phyloP scores from a whole-genome alignment of 1,284 basidiomycete genomes.

The Leccinum variabile region DNA sequence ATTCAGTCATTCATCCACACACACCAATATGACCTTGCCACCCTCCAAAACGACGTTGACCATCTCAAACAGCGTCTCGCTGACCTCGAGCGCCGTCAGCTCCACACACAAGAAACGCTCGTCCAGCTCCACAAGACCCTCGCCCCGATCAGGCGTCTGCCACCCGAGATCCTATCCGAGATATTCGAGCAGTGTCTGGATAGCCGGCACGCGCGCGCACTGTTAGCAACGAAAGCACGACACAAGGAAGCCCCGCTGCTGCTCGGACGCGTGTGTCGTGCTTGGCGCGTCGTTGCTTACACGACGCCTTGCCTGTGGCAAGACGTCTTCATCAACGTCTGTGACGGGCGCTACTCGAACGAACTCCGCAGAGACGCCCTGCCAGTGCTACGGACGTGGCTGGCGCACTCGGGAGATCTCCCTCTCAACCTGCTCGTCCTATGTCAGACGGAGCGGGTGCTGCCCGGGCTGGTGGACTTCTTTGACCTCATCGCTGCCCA shows the following conservation, averaged over 20 bases:
- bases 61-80: constrained; percentile 12
- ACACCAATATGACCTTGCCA: constrained; percentile 18
- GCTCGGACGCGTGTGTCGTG: constrained; percentile 28
- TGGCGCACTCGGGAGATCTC: constrained; percentile 25
- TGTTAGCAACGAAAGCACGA: constrained; percentile 5
- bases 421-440: constrained; percentile 22
- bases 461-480: constrained; percentile 25
- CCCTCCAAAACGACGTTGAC: constrained; percentile 14
- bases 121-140: constrained; percentile 17
- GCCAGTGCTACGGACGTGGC: constrained; percentile 24
- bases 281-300: constrained; percentile 23
- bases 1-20: constrained; percentile 20
- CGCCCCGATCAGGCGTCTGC: constrained; percentile 29
- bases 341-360: constrained; percentile 27
- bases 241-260: constrained; percentile 20
- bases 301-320: constrained; percentile 26
- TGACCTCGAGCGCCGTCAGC: constrained; percentile 16
- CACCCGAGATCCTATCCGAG: constrained; percentile 29
- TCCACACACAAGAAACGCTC: constrained; percentile 12
- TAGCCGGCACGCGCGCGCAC: background rate
- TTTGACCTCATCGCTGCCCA: constrained; percentile 22
- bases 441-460: constrained; percentile 25
- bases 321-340: constrained; percentile 23
- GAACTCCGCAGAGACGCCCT: constrained; percentile 22
- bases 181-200: constrained; percentile 28